Conservation (phyloP, 2,329 filamentous ascomycete genomes). For the Talaromyces piceae region DNA sequence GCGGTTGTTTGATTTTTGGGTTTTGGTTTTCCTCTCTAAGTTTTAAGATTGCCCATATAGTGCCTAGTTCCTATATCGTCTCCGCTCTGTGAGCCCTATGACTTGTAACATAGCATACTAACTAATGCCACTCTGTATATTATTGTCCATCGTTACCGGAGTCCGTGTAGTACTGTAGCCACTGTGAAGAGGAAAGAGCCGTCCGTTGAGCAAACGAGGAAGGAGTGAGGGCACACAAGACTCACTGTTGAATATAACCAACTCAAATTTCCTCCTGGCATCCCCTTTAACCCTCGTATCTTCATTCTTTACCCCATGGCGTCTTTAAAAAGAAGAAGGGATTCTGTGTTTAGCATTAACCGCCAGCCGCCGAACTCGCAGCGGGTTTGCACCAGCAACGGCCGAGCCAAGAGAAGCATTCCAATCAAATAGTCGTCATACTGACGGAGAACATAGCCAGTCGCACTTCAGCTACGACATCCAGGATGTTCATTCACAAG, state of each 20-base stretch:
- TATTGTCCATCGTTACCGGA: neutral
- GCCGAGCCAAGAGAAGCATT: neutral
- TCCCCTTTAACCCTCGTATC: neutral
- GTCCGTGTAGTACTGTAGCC: too few relatives aligned
- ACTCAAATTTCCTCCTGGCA: neutral
- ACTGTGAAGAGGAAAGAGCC: neutral
- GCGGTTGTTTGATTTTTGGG: neutral
- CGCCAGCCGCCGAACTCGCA: conserved; percentile 3
- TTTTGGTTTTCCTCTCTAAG: neutral
- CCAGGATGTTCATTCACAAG: neutral
- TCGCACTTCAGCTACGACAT: neutral
- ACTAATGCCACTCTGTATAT: neutral
- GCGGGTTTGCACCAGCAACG: conserved; percentile 4
- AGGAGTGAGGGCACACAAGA: neutral
- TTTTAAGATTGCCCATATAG: neutral
- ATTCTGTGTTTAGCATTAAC: conserved; percentile 1
- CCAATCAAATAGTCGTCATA: neutral
- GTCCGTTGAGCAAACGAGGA: neutral
- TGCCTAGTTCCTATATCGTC: neutral
- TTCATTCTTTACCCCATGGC: conserved; percentile 4
- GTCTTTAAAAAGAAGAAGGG: conserved; percentile 10
- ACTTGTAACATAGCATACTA: neutral
- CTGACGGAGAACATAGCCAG: neutral
- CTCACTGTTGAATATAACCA: neutral
- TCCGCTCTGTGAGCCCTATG: neutral